Base-by-base conservation (phyloP, 495 filamentous ascomycete genomes). In the Aspergillus baeticus region DNA sequence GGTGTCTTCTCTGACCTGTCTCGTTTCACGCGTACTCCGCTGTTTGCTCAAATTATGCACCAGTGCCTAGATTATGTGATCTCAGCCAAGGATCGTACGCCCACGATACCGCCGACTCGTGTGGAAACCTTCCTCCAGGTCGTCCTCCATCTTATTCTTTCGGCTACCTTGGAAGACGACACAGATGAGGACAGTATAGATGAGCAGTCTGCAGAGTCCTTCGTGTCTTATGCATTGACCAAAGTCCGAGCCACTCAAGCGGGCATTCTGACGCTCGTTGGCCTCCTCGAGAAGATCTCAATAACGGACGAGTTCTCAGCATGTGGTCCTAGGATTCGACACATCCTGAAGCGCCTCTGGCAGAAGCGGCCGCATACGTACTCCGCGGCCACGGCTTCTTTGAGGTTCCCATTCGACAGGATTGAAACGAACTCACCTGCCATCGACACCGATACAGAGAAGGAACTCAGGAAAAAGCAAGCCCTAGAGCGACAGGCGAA, bases 51-150 rank as follows among this genome's bases (percentile, higher is more conserved):
- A 67, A 83, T 97, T 48, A 84, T 96, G 33, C 93, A 90, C 69
- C 92, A 93, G 69, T 89, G 88, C 35, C 78, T 99, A 5, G 79
- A 88, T 39, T 96, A 93, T 65, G 79, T 86, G 6, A 72, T 92
- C 15, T 81, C 82, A 20, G 84, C 82, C 37, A 81, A 84, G 51
- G 74, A 79, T 21, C 73, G 81, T 10, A 89, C 86, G 0, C 87
- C 89, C 4, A 78, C 73, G 22, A 88, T 96, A 35, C 91, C 89
- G 21, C 74, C 77, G 7, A 96, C 92, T 4, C 80, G 93, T 36
- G 78, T 97, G 26, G 94, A 99, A 69, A 87, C 88, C 3, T 97
- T 94, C 77, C 68, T 98, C 33, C 92, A 97, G 63, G 87, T 96
- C 31, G 84, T 96, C 11, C 71, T 99, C 35, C 94, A 98, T 69